phyloP scores from a whole-genome alignment of 345 rosid genomes.

The Eucalyptus rudis region DNA sequence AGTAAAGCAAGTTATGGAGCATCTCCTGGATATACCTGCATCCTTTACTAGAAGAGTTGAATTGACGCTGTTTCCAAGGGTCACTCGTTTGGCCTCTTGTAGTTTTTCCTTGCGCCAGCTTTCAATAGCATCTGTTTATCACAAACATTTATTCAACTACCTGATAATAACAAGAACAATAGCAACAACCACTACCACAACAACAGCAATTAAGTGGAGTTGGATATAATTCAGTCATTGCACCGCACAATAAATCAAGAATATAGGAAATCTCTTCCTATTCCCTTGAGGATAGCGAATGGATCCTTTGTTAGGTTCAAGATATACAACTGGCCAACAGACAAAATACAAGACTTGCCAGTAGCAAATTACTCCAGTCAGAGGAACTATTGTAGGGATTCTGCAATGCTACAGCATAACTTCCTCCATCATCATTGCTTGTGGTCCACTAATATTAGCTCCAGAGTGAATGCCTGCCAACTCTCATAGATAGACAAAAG shows the following conservation, averaged over 20 bases:
- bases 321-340: background rate
- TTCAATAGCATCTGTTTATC: conserved; percentile 69
- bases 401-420: background rate
- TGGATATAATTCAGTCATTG: background rate
- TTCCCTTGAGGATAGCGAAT: background rate
- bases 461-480: background rate
- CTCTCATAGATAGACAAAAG: background rate
- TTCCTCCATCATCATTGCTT: background rate
- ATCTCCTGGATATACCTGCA: conserved; percentile 39
- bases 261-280: background rate
- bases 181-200: background rate
- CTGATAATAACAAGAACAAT: background rate
- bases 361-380: background rate
- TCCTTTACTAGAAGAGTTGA: conserved; percentile 49
- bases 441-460: background rate
- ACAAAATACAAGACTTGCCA: background rate
- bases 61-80: conserved; percentile 23
- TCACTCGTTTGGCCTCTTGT: conserved; percentile 43
- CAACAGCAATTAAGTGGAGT: background rate
- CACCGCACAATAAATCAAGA: background rate
- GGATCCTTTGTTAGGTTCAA: background rate
- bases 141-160: background rate
- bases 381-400: background rate
- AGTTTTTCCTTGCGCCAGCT: conserved; percentile 83
- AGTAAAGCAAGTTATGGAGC: background rate